phyloP scores from a whole-genome alignment of 257 asterid genomes.

The Solanum ahanhuiri region DNA sequence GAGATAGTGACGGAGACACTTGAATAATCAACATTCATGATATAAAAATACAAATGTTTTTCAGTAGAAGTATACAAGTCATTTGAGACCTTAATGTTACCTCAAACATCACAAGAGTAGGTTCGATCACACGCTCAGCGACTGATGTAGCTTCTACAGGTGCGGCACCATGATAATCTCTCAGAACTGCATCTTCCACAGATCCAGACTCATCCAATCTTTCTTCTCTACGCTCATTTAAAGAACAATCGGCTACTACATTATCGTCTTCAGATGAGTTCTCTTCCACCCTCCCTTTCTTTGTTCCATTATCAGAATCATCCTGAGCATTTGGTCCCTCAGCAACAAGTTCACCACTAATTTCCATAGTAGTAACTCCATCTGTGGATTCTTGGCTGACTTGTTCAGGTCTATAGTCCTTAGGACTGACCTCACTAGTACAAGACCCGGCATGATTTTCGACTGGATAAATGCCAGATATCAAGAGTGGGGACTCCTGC shows the following conservation, averaged over 20 bases:
- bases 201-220: slow-evolving; percentile 44
- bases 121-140: slow-evolving; percentile 83
- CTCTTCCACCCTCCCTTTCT: slow-evolving; percentile 66
- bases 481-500: slow-evolving; percentile 33
- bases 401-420: slow-evolving; percentile 56
- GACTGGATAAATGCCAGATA: slow-evolving; percentile 18
- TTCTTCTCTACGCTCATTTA: slow-evolving; percentile 55
- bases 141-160: slow-evolving; percentile 70
- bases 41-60: neutral
- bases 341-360: slow-evolving; percentile 50
- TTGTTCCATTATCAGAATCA: slow-evolving; percentile 67
- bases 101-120: slow-evolving; percentile 97
- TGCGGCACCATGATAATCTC: slow-evolving; percentile 60
- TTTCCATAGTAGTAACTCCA: slow-evolving; percentile 73
- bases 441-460: slow-evolving; percentile 32
- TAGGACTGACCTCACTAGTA: slow-evolving; percentile 34
- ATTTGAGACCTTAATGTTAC: slow-evolving; percentile 23
- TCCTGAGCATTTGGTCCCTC: slow-evolving; percentile 48
- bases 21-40: neutral
- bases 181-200: slow-evolving; percentile 34
- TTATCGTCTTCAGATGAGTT: slow-evolving; percentile 56
- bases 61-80: neutral
- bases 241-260: slow-evolving; percentile 40
- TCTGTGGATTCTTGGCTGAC: slow-evolving; percentile 47
- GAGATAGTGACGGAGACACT: neutral